A percentile compares a stretch with the other conserved stretches of the same genome.
Evolutionary conservation across 2,329 filamentous ascomycete species (phyloP).

Genomic region (Penicillium sp.): DNA sequence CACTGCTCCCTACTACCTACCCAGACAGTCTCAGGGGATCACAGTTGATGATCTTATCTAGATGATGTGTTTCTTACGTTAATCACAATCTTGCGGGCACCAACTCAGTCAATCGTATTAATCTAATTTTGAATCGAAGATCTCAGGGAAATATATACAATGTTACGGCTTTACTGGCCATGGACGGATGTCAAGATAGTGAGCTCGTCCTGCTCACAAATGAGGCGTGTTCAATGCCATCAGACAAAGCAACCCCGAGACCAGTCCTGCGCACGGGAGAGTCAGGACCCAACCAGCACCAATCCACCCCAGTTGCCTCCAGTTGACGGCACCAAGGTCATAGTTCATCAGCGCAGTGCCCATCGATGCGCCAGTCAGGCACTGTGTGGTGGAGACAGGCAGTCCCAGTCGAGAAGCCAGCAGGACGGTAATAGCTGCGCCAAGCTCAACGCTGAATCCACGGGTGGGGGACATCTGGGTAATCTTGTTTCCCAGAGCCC

Average conservation of each 20-base stretch:
- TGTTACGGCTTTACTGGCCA: no score
- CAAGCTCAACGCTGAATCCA: conserved; percentile 34
- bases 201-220: background rate
- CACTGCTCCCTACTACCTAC: no score
- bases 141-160: no score
- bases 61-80: no score
- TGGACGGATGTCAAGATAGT: no score
- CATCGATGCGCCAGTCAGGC: conserved; percentile 31
- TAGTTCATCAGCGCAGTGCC: conserved; percentile 36
- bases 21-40: no score
- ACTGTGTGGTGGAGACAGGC: conserved; percentile 36
- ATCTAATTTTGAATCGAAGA: no score
- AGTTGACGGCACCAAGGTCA: conserved; percentile 39
- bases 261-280: conserved; percentile 38
- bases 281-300: conserved; percentile 43
- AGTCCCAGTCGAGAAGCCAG: conserved; percentile 30
- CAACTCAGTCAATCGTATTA: no score
- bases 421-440: conserved; percentile 36
- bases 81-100: no score
- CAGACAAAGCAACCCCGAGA: conserved; percentile 35
- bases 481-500: conserved; percentile 38
- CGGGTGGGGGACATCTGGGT: conserved; percentile 34
- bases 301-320: conserved; percentile 40
- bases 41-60: no score
- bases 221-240: conserved; percentile 42